Evolutionary conservation across 2,329 filamentous ascomycete genomes (phyloP).

Genomic region (Emmonsia crescens): DNA sequence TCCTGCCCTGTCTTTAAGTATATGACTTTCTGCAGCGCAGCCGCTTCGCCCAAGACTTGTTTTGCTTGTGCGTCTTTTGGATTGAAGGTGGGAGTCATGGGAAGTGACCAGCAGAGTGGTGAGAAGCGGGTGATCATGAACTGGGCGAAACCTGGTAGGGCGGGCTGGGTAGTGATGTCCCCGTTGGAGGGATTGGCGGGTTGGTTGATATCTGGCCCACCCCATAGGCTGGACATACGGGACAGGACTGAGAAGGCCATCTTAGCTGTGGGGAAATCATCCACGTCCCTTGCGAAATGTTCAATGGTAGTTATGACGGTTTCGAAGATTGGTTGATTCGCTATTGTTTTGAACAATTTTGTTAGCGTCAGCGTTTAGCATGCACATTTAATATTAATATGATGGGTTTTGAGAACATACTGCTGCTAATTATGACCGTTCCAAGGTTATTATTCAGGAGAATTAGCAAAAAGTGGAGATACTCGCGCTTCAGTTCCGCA

Average conservation of each 20-base stretch:
- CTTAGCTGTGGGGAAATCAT: constrained; percentile 54
- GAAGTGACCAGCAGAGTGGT: constrained; percentile 77
- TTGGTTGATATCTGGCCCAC: constrained; percentile 62
- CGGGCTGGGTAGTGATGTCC: constrained; percentile 30
- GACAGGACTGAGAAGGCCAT: constrained; percentile 74
- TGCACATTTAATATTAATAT: not conserved
- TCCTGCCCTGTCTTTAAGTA: constrained; percentile 78
- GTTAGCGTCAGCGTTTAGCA: not conserved
- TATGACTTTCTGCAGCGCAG: constrained; percentile 75
- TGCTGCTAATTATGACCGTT: constrained; percentile 73
- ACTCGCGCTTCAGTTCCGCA: constrained; percentile 80
- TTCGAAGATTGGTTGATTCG: constrained; percentile 86
- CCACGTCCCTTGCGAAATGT: constrained; percentile 67
- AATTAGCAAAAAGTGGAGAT: constrained; percentile 84
- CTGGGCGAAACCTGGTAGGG: constrained; percentile 74
- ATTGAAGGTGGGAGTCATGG: constrained; percentile 67
- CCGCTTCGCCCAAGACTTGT: constrained; percentile 80
- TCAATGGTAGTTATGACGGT: constrained; percentile 76
- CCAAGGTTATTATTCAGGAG: constrained; percentile 86
- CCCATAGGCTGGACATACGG: constrained; percentile 81
- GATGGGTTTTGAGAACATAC: constrained; percentile 27
- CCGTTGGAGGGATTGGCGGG: constrained; percentile 32
- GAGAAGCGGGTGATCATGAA: constrained; percentile 89
- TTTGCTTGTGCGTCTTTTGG: constrained; percentile 79
- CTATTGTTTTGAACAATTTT: constrained; percentile 19